Evolutionary conservation across 164 flowering plant species (phyloP), one percentile per base, ranked within the genome.

Genomic region (Liquidambar formosana): DNA sequence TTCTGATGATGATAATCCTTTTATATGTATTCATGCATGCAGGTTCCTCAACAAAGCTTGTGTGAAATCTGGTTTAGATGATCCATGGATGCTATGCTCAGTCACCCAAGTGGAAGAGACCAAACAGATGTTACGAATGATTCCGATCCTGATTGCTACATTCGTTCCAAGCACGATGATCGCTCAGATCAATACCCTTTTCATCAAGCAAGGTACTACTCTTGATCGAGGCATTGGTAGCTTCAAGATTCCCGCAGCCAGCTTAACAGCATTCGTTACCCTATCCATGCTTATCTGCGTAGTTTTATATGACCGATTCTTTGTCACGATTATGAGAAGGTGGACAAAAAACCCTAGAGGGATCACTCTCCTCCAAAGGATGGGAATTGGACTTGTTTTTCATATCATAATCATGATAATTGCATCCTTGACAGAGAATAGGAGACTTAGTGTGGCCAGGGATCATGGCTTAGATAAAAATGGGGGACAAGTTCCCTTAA

Each of bases 101-200:
- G 88, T 88, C 8, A 88, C 93, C 5, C 80, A 86, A 75, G 90
- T 88, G 1, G 93, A 88, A 69, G 90, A 88, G 64, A 85, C 90
- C 0, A 88, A 88, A 38, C 93, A 83, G 63, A 85, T 88, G 86
- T 21, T 88, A 13, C 21, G 79, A 28, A 85, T 88, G 89, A 65
- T 88, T n/a, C 90, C 90, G 19, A 82, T 88, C 22, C 48, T 78
- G 46, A 26, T 84, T 0, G 75, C 79, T 1, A 85, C 88, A 1
- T 80, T 89, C 28, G 70, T 89, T 19, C 91, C 91, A 6, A 85
- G 91, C 77, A 74, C 79, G 3, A 84, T 85, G 89, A 10, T 81
- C 0, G 89, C 90, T 38, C 91, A 89, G 67, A 49, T 81, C 54
- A 75, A 76, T 48, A 89, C 93, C 53, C 84, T 89, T 1, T 89